Percentiles rank a stretch among this genome's conserved stretches.
Conservation (phyloP, 2,329 filamentous ascomycete species). For the Plenodomus lindquistii region DNA sequence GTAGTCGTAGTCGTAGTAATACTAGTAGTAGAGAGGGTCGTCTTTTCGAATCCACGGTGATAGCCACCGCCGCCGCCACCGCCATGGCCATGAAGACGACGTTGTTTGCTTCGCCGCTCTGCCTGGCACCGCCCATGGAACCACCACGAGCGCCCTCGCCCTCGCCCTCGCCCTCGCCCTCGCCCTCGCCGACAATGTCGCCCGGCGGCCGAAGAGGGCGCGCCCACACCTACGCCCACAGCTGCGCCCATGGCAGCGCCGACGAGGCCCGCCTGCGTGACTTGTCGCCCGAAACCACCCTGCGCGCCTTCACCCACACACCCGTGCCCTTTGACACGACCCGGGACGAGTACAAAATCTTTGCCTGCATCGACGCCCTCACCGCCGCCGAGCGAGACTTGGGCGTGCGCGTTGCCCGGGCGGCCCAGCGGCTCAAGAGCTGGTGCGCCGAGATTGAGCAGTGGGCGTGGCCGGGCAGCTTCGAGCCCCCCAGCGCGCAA, state of each 20-base stretch:
- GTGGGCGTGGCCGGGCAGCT: slow-evolving; percentile 62
- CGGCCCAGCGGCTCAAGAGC: slow-evolving; percentile 70
- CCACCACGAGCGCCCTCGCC: slow-evolving; percentile 38
- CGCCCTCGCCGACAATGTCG: slow-evolving; percentile 44
- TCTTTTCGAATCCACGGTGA: slow-evolving; percentile 14
- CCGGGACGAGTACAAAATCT: slow-evolving; percentile 46
- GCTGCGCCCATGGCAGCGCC: too few species aligned
- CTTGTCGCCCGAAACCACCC: slow-evolving; percentile 47
- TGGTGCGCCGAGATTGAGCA: slow-evolving; percentile 74
- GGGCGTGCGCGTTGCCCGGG: slow-evolving; percentile 69
- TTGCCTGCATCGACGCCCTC: slow-evolving; percentile 63
- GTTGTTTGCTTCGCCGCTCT: slow-evolving; percentile 36
- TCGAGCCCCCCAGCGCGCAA: slow-evolving; percentile 46
- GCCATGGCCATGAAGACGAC: slow-evolving; percentile 33
- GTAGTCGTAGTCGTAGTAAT: neutral
- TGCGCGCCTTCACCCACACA: slow-evolving; percentile 49
- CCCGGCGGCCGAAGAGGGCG: slow-evolving; percentile 34
- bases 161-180: slow-evolving; percentile 40
- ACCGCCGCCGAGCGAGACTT: slow-evolving; percentile 71
- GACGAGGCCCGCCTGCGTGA: slow-evolving; percentile 42
- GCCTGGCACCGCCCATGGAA: slow-evolving; percentile 37
- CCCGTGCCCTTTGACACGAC: slow-evolving; percentile 50
- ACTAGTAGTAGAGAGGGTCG: neutral
- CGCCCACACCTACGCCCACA: slow-evolving; percentile 6
- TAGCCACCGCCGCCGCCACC: slow-evolving; percentile 10